Evolutionary conservation across 2,329 filamentous ascomycete genomes (phyloP).

Genomic region (Nemania diffusa): DNA sequence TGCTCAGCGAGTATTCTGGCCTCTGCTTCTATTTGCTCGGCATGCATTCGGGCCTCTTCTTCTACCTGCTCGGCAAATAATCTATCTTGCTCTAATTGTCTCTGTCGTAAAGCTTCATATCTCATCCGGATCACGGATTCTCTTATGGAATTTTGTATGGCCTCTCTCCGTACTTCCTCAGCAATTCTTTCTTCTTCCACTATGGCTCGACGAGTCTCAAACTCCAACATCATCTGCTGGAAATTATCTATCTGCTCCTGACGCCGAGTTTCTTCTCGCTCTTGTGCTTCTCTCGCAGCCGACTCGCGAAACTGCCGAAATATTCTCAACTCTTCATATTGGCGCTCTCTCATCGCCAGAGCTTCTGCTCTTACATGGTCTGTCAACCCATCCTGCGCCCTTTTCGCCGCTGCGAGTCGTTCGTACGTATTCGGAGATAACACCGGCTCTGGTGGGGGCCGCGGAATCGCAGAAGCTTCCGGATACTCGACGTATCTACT

Average conservation of each 20-base stretch:
- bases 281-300: slow-evolving; percentile 9
- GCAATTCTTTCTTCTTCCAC: slow-evolving; percentile 24
- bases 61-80: too few relatives aligned
- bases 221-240: slow-evolving; percentile 15
- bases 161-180: slow-evolving; percentile 13
- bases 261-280: slow-evolving; percentile 23
- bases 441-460: not conserved
- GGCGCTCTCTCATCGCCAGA: slow-evolving; percentile 21
- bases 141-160: slow-evolving; percentile 3
- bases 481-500: slow-evolving; percentile 13
- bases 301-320: slow-evolving; percentile 15
- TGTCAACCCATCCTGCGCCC: slow-evolving; percentile 12
- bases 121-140: slow-evolving; percentile 19
- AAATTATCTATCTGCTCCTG: slow-evolving; percentile 12
- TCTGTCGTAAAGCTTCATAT: slow-evolving; percentile 23
- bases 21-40: too few relatives aligned
- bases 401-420: slow-evolving; percentile 17
- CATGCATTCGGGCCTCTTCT: too few relatives aligned
- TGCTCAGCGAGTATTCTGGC: slow-evolving; percentile 19
- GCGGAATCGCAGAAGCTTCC: slow-evolving; percentile 6
- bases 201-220: slow-evolving; percentile 18
- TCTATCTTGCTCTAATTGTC: slow-evolving; percentile 20
- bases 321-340: slow-evolving; percentile 14
- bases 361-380: slow-evolving; percentile 21
- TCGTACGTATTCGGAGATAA: slow-evolving; percentile 17